Evolutionary conservation across 2,329 filamentous ascomycete genomes (phyloP), one percentile per base, ranked within the genome.

Genomic region (Exophiala sideris): DNA sequence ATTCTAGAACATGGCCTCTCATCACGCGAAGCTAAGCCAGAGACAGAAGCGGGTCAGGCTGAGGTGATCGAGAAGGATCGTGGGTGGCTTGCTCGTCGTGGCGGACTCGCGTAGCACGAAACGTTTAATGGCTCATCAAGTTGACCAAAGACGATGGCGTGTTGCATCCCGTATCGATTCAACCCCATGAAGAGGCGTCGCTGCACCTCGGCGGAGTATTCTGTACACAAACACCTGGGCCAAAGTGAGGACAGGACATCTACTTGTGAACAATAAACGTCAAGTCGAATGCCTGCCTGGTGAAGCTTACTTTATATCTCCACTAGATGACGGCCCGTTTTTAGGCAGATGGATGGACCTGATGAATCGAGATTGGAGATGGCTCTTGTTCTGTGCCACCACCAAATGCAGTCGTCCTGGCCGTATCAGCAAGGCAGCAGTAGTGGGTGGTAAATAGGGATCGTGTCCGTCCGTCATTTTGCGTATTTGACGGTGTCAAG

Each of bases 1-100:
- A 35, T 29, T 59, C 57, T 45, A 54, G 53, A 56, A 56, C 57
- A 56, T 54, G 41, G 46, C 50, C 57, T 56, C 53, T 54, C 16
- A 36, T 12, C 36, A 36, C 32, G 32, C 40, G 36, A 29, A 12
- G 8, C 24, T 39, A 18, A 44, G 21, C 9, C 21, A 36, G 24
- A 33, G n/a, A 36, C 1, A 29, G 24, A 36, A 36, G 46, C 53
- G 47, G 50, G 40, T 24, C 44, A 39, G 36, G 44, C 50, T 48
- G 47, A 50, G 45, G 57, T 45, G 53, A 51, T 50, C 20, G 49
- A 48, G 50, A 32, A 52, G 42, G 41, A 50, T 46, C 49, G 45
- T 36, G 50, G 24, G 24, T 29, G 24, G 24, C 24, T 54, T 33
- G 39, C 48, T 51, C 24, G 29, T 41, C 41, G 48, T 50, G 52